Base-by-base conservation (phyloP, 2,329 filamentous ascomycete genomes). In the Pseudogymnoascus sp. region DNA sequence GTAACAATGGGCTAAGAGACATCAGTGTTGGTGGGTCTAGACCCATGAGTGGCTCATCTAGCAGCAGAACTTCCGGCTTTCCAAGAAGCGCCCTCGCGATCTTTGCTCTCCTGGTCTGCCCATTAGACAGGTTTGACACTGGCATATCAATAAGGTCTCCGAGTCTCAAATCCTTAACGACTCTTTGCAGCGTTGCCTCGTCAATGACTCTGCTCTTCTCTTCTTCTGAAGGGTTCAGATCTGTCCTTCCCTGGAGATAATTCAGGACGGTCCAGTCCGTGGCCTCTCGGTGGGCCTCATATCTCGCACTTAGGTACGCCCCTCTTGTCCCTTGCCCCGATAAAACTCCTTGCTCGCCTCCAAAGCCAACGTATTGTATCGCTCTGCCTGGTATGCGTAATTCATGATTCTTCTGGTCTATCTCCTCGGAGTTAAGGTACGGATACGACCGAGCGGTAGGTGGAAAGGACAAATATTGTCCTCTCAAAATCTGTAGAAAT, bases 41-140 rank as follows among this genome's bases (percentile, higher is more conserved):
- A 0, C 94, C 93, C 90, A 97, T 96, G 71, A 97, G 97, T 1
- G 94, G 93, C 69, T 96, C 93, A 75, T 99, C 94, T 2, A 96
- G 79, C 61, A 97, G 79, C 65, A 99, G 72, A 10, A 96, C 81
- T 73, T 95, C 89, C 0, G 94, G 94, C 61, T 82, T 82, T 6
- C 80, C 85, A 63, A 97, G 79, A 60, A 99, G 76, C 0, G 92
- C 92, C 69, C 91, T 90, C 1, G 92, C 94, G 68, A 99, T 96
- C 65, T 91, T 85, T 6, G 93, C 90, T 62, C 94, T 80, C 66
- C 93, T 81, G 6, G 90, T 93, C 75, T 99, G 94, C 0, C 94
- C 94, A 74, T 97, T 97, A 72, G 92, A 97, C 62, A 99, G 76
- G 72, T 94, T 96, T 23, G 90, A 84, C 6, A 97, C 90, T 0